Evolutionary conservation across 2,329 filamentous ascomycete genomes (phyloP), one percentile per base, ranked within the genome.

Genomic region (Chalara sp.): DNA sequence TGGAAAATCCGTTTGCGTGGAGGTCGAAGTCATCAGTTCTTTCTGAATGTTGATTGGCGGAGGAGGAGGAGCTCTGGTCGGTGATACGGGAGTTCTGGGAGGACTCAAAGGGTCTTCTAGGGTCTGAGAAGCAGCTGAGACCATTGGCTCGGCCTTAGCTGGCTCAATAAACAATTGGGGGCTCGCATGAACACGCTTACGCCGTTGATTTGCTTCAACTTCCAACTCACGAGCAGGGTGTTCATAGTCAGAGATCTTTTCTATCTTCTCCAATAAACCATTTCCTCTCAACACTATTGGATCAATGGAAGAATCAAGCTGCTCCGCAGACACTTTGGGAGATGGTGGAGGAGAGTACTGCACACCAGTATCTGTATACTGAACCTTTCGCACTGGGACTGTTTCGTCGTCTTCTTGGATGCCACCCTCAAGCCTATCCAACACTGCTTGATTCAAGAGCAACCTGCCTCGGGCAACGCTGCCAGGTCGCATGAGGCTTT

Each of bases 341-440:
- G 89, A 95, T 3, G 85, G 77, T 1, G 89, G 89, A 44, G 89
- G 90, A 33, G 89, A 93, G 62, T 80, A 93, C 66, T 96, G 91
- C 32, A 89, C 76, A 4, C 84, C 87, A n/a, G 78, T 79, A 62
- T 95, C 87, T 39, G 80, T 78, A 70, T 93, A 95, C 52, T 75
- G 71, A 42, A 70, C 64, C 53, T 72, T 74, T 7, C 67, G 63
- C n/a, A 64, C 55, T 48, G 60, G 58, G 44, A 56, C 56, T 49
- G 69, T 65, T 56, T 77, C 71, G 40, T 76, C 75, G 59, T 80
- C 75, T 54, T 76, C 73, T 52, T 72, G 67, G 49, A 76, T 72
- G 30, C 69, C 67, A 49, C 75, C 75, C 57, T 82, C 78, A 2
- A 81, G 69, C 29, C 72, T 73, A 50, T 82, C 80, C 10, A 82